Base-by-base conservation (phyloP, 2,329 filamentous ascomycete species). In the Talaromyces sp. region DNA sequence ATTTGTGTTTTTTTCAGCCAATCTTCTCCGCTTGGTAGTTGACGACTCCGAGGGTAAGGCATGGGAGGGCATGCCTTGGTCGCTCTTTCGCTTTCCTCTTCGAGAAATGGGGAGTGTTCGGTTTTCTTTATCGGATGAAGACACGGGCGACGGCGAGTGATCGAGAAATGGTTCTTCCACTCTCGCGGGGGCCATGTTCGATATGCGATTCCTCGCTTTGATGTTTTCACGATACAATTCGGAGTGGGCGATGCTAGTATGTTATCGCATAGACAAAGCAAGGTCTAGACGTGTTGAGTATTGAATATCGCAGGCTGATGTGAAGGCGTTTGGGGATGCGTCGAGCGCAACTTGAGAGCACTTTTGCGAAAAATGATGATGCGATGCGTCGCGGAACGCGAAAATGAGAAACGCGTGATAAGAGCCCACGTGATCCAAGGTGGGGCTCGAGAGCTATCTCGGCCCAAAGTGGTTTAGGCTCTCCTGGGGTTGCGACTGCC, bases 61-160 rank as follows among this genome's bases (percentile, higher is more conserved):
- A 75, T 70, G 51, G 50, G 67, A 68, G 27, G 74, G 70, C 74
- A 81, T 79, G 8, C 70, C 59, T 31, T 63, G 62, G 43, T 72
- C 72, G 56, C 59, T 63, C 60, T 77, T 81, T 60, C 79, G 77
- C 65, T 83, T 84, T 17, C 68, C 68, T n/a, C 32, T 63, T 17
- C 65, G 63, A 57, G 58, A 62, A n/a, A 63, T 63, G 26, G 65
- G 62, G 21, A 35, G 46, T 48, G 64, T 63, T 6, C 63, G 67
- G 62, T 83, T 83, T 61, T 83, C 81, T 66, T 82, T 83, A 65
- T 83, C 80, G 6, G 81, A 82, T 1, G 70, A 75, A 38, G 71
- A 70, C 17, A 17, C 3, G 6, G 54, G 43, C 5, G 59, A 53
- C 9, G 52, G 29, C n/a, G 21, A 31, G 12, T 67, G 66, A 10